Evolutionary conservation across 2,329 filamentous ascomycete species (phyloP).

Genomic region (Trichoderma atrobrunneum): DNA sequence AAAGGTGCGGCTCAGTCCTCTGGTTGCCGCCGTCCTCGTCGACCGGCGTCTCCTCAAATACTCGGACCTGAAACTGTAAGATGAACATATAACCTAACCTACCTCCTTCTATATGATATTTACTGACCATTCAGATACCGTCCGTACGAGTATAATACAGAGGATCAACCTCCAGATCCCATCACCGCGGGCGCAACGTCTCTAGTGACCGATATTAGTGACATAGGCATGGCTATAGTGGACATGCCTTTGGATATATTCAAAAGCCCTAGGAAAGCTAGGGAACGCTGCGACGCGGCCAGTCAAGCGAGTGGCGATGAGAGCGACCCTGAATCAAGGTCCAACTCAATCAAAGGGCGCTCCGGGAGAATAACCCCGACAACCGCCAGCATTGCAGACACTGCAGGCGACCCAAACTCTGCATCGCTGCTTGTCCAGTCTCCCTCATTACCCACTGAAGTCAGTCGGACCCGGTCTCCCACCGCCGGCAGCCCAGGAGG

Average conservation of each 20-base stretch:
- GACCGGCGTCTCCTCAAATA: constrained; percentile 64
- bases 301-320: constrained; percentile 17
- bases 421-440: background rate
- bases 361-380: background rate
- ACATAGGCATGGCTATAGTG: constrained; percentile 77
- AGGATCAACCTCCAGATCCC: constrained; percentile 75
- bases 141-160: constrained; percentile 67
- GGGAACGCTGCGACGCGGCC: background rate
- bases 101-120: constrained; percentile 5
- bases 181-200: constrained; percentile 74
- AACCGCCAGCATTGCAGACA: background rate
- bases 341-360: constrained; percentile 9
- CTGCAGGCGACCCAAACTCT: background rate
- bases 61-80: constrained; percentile 70
- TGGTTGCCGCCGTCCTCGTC: constrained; percentile 69
- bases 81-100: background rate
- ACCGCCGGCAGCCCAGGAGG: constrained; percentile 9
- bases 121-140: constrained; percentile 41
- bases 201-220: constrained; percentile 77
- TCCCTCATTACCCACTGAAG: background rate
- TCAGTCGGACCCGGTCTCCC: background rate
- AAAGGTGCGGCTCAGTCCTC: constrained; percentile 63
- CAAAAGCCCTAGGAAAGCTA: constrained; percentile 31
- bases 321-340: constrained; percentile 13
- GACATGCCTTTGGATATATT: constrained; percentile 64